Evolutionary conservation across 2,329 filamentous ascomycete species (phyloP), one percentile per base, ranked within the genome.

Genomic region (Trichoderma sp.): DNA sequence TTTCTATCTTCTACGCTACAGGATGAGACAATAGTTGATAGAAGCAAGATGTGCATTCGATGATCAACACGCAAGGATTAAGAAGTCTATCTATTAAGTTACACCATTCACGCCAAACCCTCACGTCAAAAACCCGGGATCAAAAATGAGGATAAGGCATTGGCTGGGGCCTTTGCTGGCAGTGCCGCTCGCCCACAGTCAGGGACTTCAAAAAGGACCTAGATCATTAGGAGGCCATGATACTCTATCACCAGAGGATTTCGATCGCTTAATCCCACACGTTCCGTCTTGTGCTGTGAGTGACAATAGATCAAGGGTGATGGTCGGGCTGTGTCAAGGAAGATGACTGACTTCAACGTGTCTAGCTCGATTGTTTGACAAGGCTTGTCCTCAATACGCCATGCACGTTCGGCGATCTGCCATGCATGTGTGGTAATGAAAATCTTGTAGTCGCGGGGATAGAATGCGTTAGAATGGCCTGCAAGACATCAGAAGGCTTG

Each of bases 361-460:
- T 67, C 29, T 34, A 57, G 50, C 34, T 69, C 6, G 32, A 42
- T 17, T 63, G 64, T 34, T 32, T 63, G 32, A 52, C 25, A 6
- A 19, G 56, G 12, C 29, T 39, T 13, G 9, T 67, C 42, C 2
- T 9, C 13, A 12, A 13, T 22, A 59, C 50, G 15, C 15, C 37
- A 2, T 67, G 67, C 9, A 17, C 10, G 7, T 35, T 69, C 5
- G 37, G 10, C 8, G 56, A 69, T 29, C 8, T 61, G 29, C 6
- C 12, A 12, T 67, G 67, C 53, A 48, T 67, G 32, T 67, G 57
- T 17, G 17, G 10, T 7, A 58, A 67, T 32, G n/a, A 50, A 5
- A 10, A 37, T 12, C 52, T 50, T 29, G n/a, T 67, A 42, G 50
- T 58, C 8, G 35, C 22, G 10, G 48, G 48, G 10, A 57, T 50